These are phyloP conservation scores for Trichoderma aggressivum DNA, from an alignment of 2,329 filamentous ascomycete species.

Conservation along the genomic window DNA sequence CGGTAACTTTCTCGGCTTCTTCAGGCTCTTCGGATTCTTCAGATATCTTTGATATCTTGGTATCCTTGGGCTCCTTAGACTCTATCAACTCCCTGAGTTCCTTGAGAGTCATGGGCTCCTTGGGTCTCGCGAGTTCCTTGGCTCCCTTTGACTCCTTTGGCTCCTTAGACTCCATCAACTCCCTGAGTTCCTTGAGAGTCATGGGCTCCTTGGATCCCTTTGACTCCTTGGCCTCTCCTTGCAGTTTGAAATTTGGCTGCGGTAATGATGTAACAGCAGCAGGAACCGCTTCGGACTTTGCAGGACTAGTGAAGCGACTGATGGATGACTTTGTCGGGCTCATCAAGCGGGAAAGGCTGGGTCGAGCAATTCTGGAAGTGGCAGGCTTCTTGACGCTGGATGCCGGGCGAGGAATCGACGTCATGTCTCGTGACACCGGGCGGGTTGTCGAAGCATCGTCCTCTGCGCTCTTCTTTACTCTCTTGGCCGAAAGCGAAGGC, in stretches of 20 bases:
- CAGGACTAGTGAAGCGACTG: constrained; percentile 43
- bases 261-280: constrained; percentile 43
- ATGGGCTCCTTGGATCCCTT: background rate
- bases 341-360: constrained; percentile 57
- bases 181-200: constrained; percentile 24
- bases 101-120: background rate
- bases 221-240: constrained; percentile 24
- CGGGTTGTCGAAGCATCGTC: constrained; percentile 69
- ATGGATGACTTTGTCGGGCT: constrained; percentile 78
- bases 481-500: constrained; percentile 55
- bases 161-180: background rate
- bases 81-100: background rate
- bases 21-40: background rate
- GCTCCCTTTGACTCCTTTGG: background rate
- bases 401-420: constrained; percentile 49
- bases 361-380: constrained; percentile 42
- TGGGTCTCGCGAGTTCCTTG: background rate
- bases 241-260: constrained; percentile 38
- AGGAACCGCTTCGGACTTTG: constrained; percentile 31
- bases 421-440: constrained; percentile 52
- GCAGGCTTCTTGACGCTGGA: constrained; percentile 24
- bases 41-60: background rate
- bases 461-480: constrained; percentile 61
- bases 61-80: background rate
- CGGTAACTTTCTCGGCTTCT: constrained; percentile 41